Percentiles rank a stretch among this genome's conserved stretches.
Conservation (phyloP, 495 filamentous ascomycete species). For the Immersiella caudata region DNA sequence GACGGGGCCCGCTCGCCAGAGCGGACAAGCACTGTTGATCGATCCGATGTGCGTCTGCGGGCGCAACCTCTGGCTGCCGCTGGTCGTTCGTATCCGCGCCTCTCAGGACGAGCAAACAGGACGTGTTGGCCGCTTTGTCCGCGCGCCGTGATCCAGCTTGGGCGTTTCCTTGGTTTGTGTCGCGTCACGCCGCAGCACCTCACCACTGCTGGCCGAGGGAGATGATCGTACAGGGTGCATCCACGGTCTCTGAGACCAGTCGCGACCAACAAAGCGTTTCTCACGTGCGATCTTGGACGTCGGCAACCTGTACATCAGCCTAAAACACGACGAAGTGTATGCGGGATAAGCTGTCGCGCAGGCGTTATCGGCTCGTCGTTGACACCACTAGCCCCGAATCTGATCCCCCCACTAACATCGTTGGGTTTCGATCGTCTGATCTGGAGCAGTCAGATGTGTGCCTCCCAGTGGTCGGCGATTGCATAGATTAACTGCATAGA, state of each 20-base stretch:
- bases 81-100: conserved; percentile 17
- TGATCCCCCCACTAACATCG: conserved; percentile 17
- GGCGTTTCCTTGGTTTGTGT: not conserved
- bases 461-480: conserved; percentile 17
- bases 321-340: conserved; percentile 22
- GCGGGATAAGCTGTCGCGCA: conserved; percentile 13
- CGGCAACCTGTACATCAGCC: conserved; percentile 22
- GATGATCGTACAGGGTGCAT: not conserved
- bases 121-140: not conserved
- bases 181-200: conserved; percentile 9
- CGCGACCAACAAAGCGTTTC: conserved; percentile 13
- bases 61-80: conserved; percentile 2
- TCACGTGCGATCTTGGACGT: conserved; percentile 25
- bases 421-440: conserved; percentile 34
- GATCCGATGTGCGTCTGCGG: conserved; percentile 23
- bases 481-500: conserved; percentile 27
- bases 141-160: conserved; percentile 9
- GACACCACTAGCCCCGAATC: conserved; percentile 15
- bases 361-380: conserved; percentile 16
- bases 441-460: conserved; percentile 30
- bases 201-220: not conserved
- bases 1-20: not conserved
- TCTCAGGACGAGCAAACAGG: conserved; percentile 17
- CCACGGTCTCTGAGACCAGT: not conserved
- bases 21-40: conserved; percentile 11